Evolutionary conservation across 2,329 filamentous ascomycete species (phyloP), one percentile per base, ranked within the genome.

Genomic region (Stagonosporopsis tanaceti): DNA sequence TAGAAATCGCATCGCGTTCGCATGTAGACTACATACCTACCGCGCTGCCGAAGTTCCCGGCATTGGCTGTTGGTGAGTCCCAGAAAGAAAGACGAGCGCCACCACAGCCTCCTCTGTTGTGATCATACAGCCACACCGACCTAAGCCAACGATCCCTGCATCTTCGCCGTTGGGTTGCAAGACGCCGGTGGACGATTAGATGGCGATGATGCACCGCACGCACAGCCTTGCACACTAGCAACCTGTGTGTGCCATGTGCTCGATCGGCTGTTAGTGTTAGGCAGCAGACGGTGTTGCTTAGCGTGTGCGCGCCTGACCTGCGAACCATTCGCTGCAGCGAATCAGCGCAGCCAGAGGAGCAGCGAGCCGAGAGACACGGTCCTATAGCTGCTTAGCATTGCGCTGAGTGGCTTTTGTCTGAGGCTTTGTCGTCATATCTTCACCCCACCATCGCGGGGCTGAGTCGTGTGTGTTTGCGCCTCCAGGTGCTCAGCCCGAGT

Each of bases 361-460:
- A 22, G 20, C 41, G 41, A 52, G 17, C 53, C 47, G 28, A 42
- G 25, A 47, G 38, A 37, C 35, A 47, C 24, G 44, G 6, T 20
- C 14, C 24, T 27, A 30, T 30, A 7, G 8, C 22, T 50, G 47
- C 35, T 41, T 44, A 57, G 47, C 20, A 22, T 32, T 14, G 45
- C 11, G 34, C 44, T 32, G 15, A 15, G 45, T 55, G 45, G 52
- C 52, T 55, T 30, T 15, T n/a, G n/a, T n/a, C n/a, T n/a, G n/a
- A n/a, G n/a, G n/a, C n/a, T n/a, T n/a, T n/a, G 27, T 52, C 54
- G 54, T 57, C 54, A 57, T 57, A 4, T 35, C 5, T 44, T 40
- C 28, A 57, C 53, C 53, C 53, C 53, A 56, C 53, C 34, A 56
- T n/a, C 47, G 53, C 47, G 53, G 53, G 53, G 53, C 53, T 47